phyloP scores from a whole-genome alignment of 192 early-diverging fungal genomes.

The Mortierella alpina region DNA sequence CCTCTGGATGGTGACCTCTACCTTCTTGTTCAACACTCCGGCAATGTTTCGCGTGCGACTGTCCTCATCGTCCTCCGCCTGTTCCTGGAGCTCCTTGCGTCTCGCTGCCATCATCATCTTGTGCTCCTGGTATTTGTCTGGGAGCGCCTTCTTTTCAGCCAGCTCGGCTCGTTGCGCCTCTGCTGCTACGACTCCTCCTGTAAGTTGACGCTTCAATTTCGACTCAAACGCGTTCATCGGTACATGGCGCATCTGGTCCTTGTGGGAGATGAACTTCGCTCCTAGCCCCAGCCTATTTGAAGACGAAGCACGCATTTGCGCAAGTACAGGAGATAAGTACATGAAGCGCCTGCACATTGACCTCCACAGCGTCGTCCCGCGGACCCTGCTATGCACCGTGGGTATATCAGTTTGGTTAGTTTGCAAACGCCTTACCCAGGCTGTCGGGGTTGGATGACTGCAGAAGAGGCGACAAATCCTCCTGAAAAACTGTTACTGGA shows the following conservation, averaged over 20 bases:
- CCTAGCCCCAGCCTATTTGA: constrained; percentile 59
- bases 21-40: not conserved
- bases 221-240: constrained; percentile 50
- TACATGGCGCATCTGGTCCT: constrained; percentile 59
- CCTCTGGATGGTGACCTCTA: not conserved
- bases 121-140: constrained; percentile 56
- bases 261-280: constrained; percentile 64
- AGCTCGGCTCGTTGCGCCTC: constrained; percentile 26
- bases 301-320: not conserved
- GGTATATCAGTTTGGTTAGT: too few relatives aligned
- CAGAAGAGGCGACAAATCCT: constrained; percentile 5
- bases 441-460: constrained; percentile 31
- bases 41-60: constrained; percentile 46
- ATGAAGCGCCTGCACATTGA: not conserved
- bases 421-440: constrained; percentile 26
- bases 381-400: too few relatives aligned
- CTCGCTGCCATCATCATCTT: constrained; percentile 51
- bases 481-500: not conserved
- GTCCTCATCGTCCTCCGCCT: constrained; percentile 37
- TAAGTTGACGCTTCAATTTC: constrained; percentile 55
- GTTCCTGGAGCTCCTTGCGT: constrained; percentile 41
- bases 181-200: constrained; percentile 26
- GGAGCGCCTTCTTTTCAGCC: constrained; percentile 35
- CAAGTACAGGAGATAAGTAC: not conserved
- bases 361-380: too few relatives aligned